Conservation (phyloP, 2,329 filamentous ascomycete genomes). For the Pseudogymnoascus sp. region DNA sequence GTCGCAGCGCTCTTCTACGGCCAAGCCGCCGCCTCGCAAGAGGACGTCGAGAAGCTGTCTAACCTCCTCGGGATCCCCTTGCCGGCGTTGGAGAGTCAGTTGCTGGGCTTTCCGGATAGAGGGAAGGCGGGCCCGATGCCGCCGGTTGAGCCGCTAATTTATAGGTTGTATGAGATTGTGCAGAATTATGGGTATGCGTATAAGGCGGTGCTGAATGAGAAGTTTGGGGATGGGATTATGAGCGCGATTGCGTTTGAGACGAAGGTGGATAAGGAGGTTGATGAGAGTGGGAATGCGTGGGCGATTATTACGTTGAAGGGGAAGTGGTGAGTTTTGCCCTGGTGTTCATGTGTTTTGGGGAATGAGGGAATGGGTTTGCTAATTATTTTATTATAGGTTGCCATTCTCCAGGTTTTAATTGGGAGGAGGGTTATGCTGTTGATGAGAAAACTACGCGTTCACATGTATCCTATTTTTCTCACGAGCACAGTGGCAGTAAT, state of each 20-base stretch:
- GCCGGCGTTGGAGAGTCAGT: slow-evolving; percentile 47
- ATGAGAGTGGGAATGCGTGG: slow-evolving; percentile 73
- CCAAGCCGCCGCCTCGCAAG: slow-evolving; percentile 62
- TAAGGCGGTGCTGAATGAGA: slow-evolving; percentile 92
- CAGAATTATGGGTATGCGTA: slow-evolving; percentile 97
- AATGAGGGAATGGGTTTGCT: background rate
- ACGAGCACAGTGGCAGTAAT: background rate
- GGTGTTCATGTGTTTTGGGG: background rate
- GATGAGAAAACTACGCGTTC: background rate
- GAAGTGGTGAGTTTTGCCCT: slow-evolving; percentile 13
- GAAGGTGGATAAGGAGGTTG: slow-evolving; percentile 87
- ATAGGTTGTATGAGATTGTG: slow-evolving; percentile 85
- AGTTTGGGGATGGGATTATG: slow-evolving; percentile 93
- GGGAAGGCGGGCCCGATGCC: slow-evolving; percentile 75
- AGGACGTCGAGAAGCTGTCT: slow-evolving; percentile 61
- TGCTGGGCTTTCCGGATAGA: slow-evolving; percentile 70
- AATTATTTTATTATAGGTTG: slow-evolving; percentile 8
- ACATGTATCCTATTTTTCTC: background rate
- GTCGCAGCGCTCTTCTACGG: slow-evolving; percentile 88
- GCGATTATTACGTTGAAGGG: slow-evolving; percentile 65
- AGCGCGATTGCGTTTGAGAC: slow-evolving; percentile 87
- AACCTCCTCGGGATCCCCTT: slow-evolving; percentile 53
- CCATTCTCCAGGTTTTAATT: slow-evolving; percentile 13
- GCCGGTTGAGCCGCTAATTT: slow-evolving; percentile 77
- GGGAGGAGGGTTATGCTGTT: background rate